Evolutionary conservation across 345 rosid genomes (phyloP), one percentile per base, ranked within the genome.

Genomic region (Cardamine resedifolia): DNA sequence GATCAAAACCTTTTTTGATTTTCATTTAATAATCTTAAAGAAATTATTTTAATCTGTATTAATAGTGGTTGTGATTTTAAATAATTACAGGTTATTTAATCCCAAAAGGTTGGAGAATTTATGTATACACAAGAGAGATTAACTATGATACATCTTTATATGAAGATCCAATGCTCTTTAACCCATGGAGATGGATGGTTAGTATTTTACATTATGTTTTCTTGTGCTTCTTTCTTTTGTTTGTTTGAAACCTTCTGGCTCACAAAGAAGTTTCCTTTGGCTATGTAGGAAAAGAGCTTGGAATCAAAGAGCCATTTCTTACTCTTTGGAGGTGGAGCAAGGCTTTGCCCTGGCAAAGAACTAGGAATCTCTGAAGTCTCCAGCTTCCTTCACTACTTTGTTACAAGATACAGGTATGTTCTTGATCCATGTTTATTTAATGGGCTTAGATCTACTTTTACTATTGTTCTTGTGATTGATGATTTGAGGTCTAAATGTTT

Each of bases 181-280:
- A 88, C 80, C 98, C 98, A 50, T 94, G 95, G 97, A 89, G 97
- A 87, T 94, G 98, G 97, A 77, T 89, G 94, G 97, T 77, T 57
- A 71, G 80, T 64, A 2, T 23, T 67, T n/a, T n/a, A n/a, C n/a
- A n/a, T n/a, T n/a, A n/a, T 7, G 16, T 48, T 15, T 21, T 19
- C 15, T 34, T 23, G 2, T 63, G 27, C 49, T 52, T 19, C 41
- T 45, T 11, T 64, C 11, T 55, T 57, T 30, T 19, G 7, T 27
- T 36, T 66, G 47, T 24, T 45, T 20, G 50, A 61, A 53, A 66
- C 34, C 20, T 14, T 59, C n/a, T 30, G 11, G 71, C 75, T 76
- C 28, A 62, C 49, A 3, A 0, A 51, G 58, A 58, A 21, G 16
- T 44, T 53, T 58, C 12, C 10, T 52, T 43, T 63, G 70, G n/a